Percentiles rank a stretch among this genome's conserved stretches.
Conservation (phyloP, 129 eudicot species). For the Sambucus nigra region DNA sequence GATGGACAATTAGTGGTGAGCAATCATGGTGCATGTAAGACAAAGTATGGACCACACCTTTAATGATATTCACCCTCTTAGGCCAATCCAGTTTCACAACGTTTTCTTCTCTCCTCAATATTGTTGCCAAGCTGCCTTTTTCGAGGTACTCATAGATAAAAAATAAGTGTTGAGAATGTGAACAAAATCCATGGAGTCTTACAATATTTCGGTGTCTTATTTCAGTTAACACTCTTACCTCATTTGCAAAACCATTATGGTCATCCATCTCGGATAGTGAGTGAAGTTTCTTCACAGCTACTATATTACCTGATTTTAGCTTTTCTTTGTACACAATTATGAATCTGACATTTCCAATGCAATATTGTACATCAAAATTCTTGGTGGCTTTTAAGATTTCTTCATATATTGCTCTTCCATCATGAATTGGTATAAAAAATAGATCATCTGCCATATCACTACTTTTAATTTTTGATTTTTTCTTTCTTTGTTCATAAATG, state of each 20-base stretch:
- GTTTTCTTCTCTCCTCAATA: neutral
- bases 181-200: neutral
- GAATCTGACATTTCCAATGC: too few species aligned
- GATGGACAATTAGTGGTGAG: too few species aligned
- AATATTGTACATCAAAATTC: too few species aligned
- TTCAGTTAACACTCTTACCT: too few species aligned
- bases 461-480: neutral
- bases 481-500: neutral
- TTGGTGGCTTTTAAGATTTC: too few species aligned
- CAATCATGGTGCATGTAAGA: too few species aligned
- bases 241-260: slow-evolving; percentile 6
- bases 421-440: neutral
- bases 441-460: neutral
- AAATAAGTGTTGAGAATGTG: too few species aligned
- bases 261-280: slow-evolving; percentile 7
- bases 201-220: slow-evolving; percentile 1
- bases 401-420: too few species aligned
- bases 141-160: too few species aligned
- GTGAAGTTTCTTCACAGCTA: slow-evolving; percentile 20
- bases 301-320: slow-evolving; percentile 3
- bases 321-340: neutral
- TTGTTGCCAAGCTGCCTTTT: neutral
- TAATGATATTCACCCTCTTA: neutral
- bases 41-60: neutral
- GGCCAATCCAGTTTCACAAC: neutral